Evolutionary conservation across 2,329 filamentous ascomycete species (phyloP).

Genomic region (Didymella arachidicola): DNA sequence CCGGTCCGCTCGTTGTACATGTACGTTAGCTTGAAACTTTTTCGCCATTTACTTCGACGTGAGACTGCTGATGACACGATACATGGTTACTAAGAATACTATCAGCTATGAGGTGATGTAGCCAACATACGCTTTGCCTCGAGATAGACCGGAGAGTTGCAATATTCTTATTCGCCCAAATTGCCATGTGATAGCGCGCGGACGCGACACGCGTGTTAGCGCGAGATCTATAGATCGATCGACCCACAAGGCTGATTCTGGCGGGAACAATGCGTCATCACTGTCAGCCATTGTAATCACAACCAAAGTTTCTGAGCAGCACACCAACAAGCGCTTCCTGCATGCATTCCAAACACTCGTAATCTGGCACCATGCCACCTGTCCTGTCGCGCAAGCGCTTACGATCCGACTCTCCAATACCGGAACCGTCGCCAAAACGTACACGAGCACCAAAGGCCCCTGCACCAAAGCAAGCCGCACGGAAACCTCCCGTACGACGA

Average conservation of each 20-base stretch:
- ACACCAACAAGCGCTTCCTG: not conserved
- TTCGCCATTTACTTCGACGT: not conserved
- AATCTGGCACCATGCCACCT: conserved; percentile 66
- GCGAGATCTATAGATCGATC: conserved; percentile 26
- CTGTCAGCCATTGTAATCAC: conserved; percentile 20
- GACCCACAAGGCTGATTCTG: conserved; percentile 30
- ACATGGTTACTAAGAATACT: not conserved
- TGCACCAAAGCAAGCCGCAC: conserved; percentile 27
- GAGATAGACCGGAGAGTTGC: not conserved
- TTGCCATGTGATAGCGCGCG: conserved; percentile 27
- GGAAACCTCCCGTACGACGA: conserved; percentile 27
- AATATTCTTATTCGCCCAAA: not conserved
- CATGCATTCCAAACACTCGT: not conserved
- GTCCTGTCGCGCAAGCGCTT: conserved; percentile 72
- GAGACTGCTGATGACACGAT: not conserved
- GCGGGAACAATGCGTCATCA: conserved; percentile 37
- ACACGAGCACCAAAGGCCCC: conserved; percentile 28
- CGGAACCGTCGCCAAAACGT: conserved; percentile 43
- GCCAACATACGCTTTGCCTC: not conserved
- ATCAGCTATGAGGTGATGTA: not conserved
- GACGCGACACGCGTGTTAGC: conserved; percentile 28
- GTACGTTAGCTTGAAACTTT: not conserved
- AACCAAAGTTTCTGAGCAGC: not conserved
- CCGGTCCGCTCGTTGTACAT: too few relatives aligned
- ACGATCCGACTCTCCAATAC: conserved; percentile 57